phyloP scores from a whole-genome alignment of 129 eudicot genomes.

The Chrysanthemum makinoi region DNA sequence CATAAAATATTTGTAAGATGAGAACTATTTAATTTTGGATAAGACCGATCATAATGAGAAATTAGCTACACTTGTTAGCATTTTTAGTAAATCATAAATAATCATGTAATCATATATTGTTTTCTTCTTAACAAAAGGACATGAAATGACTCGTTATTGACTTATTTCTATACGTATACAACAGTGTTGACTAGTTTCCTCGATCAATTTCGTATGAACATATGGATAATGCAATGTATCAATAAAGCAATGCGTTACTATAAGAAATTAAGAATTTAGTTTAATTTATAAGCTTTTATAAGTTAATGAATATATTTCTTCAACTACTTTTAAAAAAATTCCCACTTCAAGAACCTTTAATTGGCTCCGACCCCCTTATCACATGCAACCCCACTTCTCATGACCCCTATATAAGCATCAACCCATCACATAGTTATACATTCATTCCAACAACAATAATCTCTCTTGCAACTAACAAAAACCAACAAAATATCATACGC shows the following conservation, averaged over 20 bases:
- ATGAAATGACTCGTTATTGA: too few species aligned
- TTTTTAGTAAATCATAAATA: too few species aligned
- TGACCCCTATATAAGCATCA: background rate
- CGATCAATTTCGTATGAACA: too few species aligned
- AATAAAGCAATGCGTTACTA: background rate
- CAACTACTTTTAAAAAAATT: background rate
- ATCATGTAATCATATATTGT: too few species aligned
- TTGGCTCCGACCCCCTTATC: background rate
- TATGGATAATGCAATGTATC: background rate
- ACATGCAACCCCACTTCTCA: slow-evolving; percentile 3
- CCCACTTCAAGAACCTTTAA: background rate
- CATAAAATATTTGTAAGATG: too few species aligned
- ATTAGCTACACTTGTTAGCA: too few species aligned
- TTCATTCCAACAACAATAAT: background rate
- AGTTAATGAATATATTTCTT: background rate
- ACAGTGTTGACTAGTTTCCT: too few species aligned
- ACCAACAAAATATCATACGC: background rate
- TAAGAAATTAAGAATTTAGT: background rate
- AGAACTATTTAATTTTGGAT: too few species aligned
- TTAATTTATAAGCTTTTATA: background rate
- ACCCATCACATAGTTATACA: background rate
- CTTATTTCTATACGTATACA: too few species aligned
- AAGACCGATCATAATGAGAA: too few species aligned
- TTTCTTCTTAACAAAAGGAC: too few species aligned
- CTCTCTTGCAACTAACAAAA: background rate